Conservation (phyloP, 345 rosid species). For the Gynandropsis gynandra region DNA sequence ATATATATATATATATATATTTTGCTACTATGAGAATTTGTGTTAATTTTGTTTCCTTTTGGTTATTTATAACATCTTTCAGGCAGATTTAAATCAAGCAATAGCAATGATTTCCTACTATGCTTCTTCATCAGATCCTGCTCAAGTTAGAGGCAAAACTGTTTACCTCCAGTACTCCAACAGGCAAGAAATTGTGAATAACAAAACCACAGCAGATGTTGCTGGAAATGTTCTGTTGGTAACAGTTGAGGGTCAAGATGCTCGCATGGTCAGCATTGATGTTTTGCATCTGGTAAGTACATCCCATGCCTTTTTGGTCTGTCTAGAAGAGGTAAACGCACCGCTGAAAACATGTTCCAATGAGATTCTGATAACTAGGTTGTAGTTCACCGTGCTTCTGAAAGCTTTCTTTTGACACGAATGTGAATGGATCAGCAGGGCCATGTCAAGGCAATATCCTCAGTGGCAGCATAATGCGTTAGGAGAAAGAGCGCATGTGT, state of each 20-base stretch:
- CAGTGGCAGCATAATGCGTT: slow-evolving; percentile 99
- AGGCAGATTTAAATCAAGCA: slow-evolving; percentile 98
- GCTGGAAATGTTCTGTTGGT: slow-evolving; percentile 95
- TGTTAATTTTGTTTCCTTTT: slow-evolving; percentile 7
- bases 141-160: slow-evolving; percentile 99
- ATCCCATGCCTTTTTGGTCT: slow-evolving; percentile 22
- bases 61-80: slow-evolving; percentile 12
- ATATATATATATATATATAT: background rate
- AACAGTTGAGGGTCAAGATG: slow-evolving; percentile 90
- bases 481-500: slow-evolving; percentile 97
- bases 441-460: slow-evolving; percentile 95
- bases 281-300: slow-evolving; percentile 88
- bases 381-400: slow-evolving; percentile 60
- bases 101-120: slow-evolving; percentile 95
- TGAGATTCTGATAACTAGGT: slow-evolving; percentile 55
- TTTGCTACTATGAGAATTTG: background rate
- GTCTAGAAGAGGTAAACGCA: slow-evolving; percentile 32
- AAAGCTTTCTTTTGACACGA: slow-evolving; percentile 72
- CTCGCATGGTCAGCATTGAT: slow-evolving; percentile 97
- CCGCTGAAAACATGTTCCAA: slow-evolving; percentile 28
- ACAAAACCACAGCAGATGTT: slow-evolving; percentile 95
- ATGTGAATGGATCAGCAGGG: slow-evolving; percentile 99
- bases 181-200: slow-evolving; percentile 95
- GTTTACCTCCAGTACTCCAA: slow-evolving; percentile 98
- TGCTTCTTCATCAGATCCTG: slow-evolving; percentile 96